These are phyloP conservation scores for Hypoxylon lenormandii DNA, from an alignment of 495 filamentous ascomycete genomes.

Conservation along the genomic window DNA sequence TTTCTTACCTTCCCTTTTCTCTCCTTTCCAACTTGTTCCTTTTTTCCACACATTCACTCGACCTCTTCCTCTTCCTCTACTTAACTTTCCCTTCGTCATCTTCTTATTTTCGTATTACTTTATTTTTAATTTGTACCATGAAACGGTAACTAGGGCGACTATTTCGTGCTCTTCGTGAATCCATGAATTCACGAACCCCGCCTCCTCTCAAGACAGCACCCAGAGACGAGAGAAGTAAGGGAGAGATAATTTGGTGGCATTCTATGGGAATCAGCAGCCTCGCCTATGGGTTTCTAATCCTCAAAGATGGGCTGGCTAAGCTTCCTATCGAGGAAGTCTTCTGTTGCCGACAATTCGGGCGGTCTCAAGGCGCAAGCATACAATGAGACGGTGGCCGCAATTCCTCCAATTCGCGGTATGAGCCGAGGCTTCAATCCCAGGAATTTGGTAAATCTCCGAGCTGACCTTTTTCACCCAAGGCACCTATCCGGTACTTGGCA, in stretches of 20 bases:
- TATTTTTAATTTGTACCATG: constrained; percentile 20
- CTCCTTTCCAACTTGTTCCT: constrained; percentile 7
- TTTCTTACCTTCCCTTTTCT: constrained; percentile 7
- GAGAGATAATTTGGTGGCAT: constrained; percentile 16
- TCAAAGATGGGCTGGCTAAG: constrained; percentile 60
- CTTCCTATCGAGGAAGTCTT: constrained; percentile 53
- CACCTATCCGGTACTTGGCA: constrained; percentile 50
- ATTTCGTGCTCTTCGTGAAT: constrained; percentile 13
- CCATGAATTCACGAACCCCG: constrained; percentile 40
- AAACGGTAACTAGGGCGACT: neutral
- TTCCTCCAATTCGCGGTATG: constrained; percentile 54
- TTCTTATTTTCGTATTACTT: constrained; percentile 7
- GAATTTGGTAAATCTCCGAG: constrained; percentile 36
- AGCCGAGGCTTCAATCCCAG: constrained; percentile 36
- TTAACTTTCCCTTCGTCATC: neutral
- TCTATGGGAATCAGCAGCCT: constrained; percentile 10
- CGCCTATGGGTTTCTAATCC: constrained; percentile 16
- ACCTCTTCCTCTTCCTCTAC: constrained; percentile 7
- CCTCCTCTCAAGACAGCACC: constrained; percentile 20
- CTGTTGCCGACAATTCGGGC: constrained; percentile 38
- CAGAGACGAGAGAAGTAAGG: constrained; percentile 29
- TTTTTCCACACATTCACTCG: constrained; percentile 11
- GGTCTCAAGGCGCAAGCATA: constrained; percentile 51
- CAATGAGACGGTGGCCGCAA: constrained; percentile 46
- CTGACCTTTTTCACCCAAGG: constrained; percentile 48